Percentiles rank a stretch among this genome's conserved stretches.
These are phyloP conservation scores for Neoarthrinium moseri DNA, from an alignment of 2,329 filamentous ascomycete genomes.

Conservation along the genomic window DNA sequence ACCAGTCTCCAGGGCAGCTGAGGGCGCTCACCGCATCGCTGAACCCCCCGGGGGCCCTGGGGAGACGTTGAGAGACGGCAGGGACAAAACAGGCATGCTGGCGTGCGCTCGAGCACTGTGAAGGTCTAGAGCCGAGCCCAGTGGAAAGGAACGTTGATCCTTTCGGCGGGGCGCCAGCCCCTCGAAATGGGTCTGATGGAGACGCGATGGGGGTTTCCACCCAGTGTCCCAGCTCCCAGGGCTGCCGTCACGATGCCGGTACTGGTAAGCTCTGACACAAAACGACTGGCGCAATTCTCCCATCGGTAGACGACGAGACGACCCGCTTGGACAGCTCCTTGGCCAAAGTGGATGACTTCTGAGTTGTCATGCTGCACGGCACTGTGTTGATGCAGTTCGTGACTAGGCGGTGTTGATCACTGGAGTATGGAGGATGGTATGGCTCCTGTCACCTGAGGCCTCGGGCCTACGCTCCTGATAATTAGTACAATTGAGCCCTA, in stretches of 20 bases:
- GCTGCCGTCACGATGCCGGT: too few relatives aligned
- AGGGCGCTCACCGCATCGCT: slow-evolving; percentile 6
- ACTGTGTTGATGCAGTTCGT: neutral
- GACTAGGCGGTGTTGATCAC: slow-evolving; percentile 2
- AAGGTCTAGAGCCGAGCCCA: slow-evolving; percentile 3
- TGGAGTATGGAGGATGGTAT: neutral
- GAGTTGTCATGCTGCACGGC: slow-evolving; percentile 5
- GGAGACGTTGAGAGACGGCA: neutral
- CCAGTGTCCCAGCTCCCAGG: neutral
- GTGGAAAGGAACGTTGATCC: slow-evolving; percentile 8
- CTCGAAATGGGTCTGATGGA: slow-evolving; percentile 3
- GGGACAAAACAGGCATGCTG: slow-evolving; percentile 3
- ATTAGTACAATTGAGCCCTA: neutral
- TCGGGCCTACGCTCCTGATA: neutral
- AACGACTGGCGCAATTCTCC: slow-evolving; percentile 6
- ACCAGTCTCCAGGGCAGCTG: neutral
- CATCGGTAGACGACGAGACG: too few relatives aligned
- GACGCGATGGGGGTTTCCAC: neutral
- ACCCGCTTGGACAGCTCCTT: neutral
- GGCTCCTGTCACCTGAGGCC: neutral
- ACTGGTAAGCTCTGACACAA: slow-evolving; percentile 6
- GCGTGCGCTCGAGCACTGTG: neutral
- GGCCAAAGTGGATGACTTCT: neutral
- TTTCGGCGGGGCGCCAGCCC: slow-evolving; percentile 3
- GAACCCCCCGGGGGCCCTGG: neutral